These are phyloP conservation scores for Fusarium penzigii DNA, from an alignment of 2,329 filamentous ascomycete species.

Conservation along the genomic window DNA sequence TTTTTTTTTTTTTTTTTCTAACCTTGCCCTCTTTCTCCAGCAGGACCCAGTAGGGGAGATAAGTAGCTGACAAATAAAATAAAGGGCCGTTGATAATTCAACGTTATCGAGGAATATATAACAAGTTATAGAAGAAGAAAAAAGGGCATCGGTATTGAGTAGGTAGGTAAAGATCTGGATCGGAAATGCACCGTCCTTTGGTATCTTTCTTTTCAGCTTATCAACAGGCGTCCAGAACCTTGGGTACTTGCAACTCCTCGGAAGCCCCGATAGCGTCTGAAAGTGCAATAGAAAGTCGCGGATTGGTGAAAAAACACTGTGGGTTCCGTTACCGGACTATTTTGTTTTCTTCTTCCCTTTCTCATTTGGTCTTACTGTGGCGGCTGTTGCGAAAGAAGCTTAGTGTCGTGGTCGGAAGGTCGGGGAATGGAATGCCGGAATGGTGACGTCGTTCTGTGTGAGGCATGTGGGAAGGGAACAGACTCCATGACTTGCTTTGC, in stretches of 20 bases:
- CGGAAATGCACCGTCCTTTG: not conserved
- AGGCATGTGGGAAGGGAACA: not conserved
- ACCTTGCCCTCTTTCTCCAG: too few relatives aligned
- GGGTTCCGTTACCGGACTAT: not conserved
- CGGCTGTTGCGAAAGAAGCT: not conserved
- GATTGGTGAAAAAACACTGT: constrained; percentile 34
- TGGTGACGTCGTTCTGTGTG: not conserved
- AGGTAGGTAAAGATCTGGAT: not conserved
- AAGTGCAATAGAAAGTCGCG: constrained; percentile 33
- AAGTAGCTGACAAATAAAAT: not conserved
- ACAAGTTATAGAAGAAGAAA: too few relatives aligned
- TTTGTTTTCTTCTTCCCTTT: too few relatives aligned
- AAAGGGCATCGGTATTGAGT: not conserved
- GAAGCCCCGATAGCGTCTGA: constrained; percentile 11
- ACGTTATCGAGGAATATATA: too few relatives aligned
- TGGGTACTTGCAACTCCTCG: constrained; percentile 21
- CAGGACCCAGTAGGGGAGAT: not conserved
- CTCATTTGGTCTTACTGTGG: too few relatives aligned
- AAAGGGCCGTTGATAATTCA: too few relatives aligned
- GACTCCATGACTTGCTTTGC: too few relatives aligned
- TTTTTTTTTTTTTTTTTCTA: too few relatives aligned
- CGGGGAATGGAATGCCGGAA: not conserved
- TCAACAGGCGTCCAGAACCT: too few relatives aligned
- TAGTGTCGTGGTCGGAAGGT: not conserved
- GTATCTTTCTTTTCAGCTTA: not conserved